Base-by-base conservation (phyloP, 2,329 filamentous ascomycete species). In the Fusarium buxicola region DNA sequence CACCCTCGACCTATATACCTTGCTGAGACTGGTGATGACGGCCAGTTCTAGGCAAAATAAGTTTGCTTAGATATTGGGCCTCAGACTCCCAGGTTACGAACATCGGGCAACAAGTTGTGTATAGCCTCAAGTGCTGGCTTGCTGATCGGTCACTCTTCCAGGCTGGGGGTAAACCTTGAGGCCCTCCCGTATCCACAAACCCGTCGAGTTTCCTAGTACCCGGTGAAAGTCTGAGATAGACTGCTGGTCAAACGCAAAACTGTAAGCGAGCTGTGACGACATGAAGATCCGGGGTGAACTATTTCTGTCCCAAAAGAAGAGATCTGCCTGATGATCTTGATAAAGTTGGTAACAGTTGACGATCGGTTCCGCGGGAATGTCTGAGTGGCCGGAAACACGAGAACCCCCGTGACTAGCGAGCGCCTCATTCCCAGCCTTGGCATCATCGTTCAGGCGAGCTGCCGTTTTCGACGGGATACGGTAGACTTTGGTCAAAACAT, bases 301-400 rank as follows among this genome's bases (percentile, higher is more conserved):
- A 24, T 40, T 32, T 16, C 9, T 40, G 25, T 16, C 9, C 15
- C 8, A 36, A 6, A 36, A 16, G n/a, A 48, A 21, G 21, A 21
- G 21, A 21, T 4, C 21, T 6, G 32, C 8, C 46, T 39, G 27
- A n/a, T 38, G 30, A 58, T 58, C 41, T 13, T 7, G 3, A 16
- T 24, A 10, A 45, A 8, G 8, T 36, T 3, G 5, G 31, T 36
- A 9, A 6, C 15, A 16, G 12, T 7, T 32, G 40, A 30, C 6
- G 61, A 65, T 65, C 57, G 25, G 5, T 32, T 6, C 2, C 16
- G n/a, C 10, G 62, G 44, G 25, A 58, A 44, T 65, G 44, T 18
- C 31, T 50, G 21, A 27, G 40, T 34, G 44, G 9, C 44, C 13
- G 45, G 40, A 35, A 38, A 28, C 36, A 48, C 12, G 13, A 7